Evolutionary conservation across 1,284 basidiomycete genomes (phyloP).

Genomic region (Leccinum huronense): DNA sequence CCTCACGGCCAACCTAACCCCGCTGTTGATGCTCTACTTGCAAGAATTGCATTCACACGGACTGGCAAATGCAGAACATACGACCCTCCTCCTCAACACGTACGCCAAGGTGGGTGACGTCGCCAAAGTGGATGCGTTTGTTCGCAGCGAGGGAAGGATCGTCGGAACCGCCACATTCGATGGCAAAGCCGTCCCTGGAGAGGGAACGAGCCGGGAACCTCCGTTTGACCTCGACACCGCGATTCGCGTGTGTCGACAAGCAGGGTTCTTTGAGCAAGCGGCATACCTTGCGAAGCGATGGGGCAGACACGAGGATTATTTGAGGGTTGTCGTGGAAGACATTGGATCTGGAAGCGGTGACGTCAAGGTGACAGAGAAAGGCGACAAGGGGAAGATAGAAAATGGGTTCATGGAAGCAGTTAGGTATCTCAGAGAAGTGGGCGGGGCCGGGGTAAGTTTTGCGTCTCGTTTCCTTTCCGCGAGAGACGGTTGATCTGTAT

Average conservation of each 20-base stretch:
- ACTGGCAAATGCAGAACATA: conserved; percentile 95
- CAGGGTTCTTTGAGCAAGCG: conserved; percentile 94
- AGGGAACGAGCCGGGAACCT: conserved; percentile 57
- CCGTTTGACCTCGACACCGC: conserved; percentile 98
- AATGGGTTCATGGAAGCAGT: conserved; percentile 72
- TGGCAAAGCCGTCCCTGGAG: conserved; percentile 35
- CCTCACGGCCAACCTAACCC: conserved; percentile 93
- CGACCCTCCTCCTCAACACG: conserved; percentile 91
- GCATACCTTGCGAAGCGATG: conserved; percentile 93
- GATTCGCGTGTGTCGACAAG: conserved; percentile 94
- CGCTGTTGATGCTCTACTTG: conserved; percentile 92
- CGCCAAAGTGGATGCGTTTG: conserved; percentile 84
- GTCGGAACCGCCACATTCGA: conserved; percentile 22
- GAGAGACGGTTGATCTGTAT: background rate
- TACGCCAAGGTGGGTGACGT: conserved; percentile 97
- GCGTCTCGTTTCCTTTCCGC: background rate
- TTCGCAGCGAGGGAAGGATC: conserved; percentile 74
- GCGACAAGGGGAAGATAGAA: conserved; percentile 24
- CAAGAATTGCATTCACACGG: conserved; percentile 88
- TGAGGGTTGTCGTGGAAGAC: conserved; percentile 95
- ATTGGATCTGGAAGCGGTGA: conserved; percentile 51
- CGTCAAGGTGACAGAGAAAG: conserved; percentile 13
- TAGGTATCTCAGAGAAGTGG: conserved; percentile 75
- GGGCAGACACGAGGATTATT: conserved; percentile 87
- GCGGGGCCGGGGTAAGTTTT: conserved; percentile 68